Percentiles rank a stretch among this genome's conserved stretches.
phyloP scores from a whole-genome alignment of 1,139 yeast genomes.

The Torulaspora globosa region DNA sequence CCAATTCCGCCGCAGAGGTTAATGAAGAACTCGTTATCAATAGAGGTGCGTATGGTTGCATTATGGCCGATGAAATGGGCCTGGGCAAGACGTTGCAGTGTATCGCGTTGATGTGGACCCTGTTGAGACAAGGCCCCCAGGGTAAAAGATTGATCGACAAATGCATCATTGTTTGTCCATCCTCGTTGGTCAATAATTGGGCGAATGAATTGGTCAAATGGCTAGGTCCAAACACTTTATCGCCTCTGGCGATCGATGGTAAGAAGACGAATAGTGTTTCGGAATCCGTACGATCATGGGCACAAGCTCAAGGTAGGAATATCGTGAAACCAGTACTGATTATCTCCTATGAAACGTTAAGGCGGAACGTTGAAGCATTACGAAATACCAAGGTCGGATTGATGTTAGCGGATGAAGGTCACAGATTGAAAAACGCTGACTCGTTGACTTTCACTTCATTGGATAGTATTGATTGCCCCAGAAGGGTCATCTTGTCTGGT shows the following conservation, averaged over 20 bases:
- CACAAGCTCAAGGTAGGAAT: constrained; percentile 79
- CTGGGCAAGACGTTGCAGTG: constrained; percentile 95
- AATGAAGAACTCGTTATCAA: constrained; percentile 10
- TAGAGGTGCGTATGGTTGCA: constrained; percentile 87
- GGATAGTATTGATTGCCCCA: constrained; percentile 72
- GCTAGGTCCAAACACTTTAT: constrained; percentile 87
- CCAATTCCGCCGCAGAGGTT: constrained; percentile 8
- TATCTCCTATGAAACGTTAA: constrained; percentile 89
- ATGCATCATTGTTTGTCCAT: constrained; percentile 93
- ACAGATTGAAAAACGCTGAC: constrained; percentile 89
- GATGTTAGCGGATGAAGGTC: constrained; percentile 94
- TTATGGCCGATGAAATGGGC: constrained; percentile 99
- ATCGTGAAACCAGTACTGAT: constrained; percentile 91
- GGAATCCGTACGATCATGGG: constrained; percentile 76
- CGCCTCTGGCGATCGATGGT: constrained; percentile 92
- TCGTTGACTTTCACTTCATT: constrained; percentile 88
- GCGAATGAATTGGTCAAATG: constrained; percentile 94
- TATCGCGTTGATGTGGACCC: constrained; percentile 88
- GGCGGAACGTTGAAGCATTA: constrained; percentile 78
- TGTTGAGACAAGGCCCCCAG: constrained; percentile 83
- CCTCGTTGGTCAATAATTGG: constrained; percentile 93
- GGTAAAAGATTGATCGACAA: constrained; percentile 83
- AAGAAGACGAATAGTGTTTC: constrained; percentile 57
- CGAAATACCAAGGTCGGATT: constrained; percentile 81
- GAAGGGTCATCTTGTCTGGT: constrained; percentile 92